Percentiles rank a stretch among this genome's conserved stretches.
These are phyloP conservation scores for Dactylella cylindrospora DNA, from an alignment of 2,329 filamentous ascomycete species.

Conservation along the genomic window DNA sequence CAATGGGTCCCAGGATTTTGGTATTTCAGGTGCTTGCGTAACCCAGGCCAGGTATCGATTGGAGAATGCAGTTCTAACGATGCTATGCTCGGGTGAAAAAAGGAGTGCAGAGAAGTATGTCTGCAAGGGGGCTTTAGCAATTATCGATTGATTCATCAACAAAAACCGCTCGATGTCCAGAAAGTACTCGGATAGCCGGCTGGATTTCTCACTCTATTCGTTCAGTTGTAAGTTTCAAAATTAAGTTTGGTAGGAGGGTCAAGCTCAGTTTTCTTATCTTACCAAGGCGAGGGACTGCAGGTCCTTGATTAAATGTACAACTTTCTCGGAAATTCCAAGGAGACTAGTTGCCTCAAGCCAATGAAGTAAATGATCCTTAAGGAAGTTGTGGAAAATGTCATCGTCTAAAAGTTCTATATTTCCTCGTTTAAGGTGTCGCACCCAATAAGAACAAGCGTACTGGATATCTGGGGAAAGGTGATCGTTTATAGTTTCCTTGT, in stretches of 20 bases:
- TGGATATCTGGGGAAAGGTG: conserved; percentile 50
- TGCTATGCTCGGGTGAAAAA: conserved; percentile 7
- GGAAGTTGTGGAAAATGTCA: not conserved
- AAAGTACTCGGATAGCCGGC: not conserved
- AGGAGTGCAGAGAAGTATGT: conserved; percentile 15
- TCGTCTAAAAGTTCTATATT: not conserved
- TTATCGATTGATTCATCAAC: conserved; percentile 4
- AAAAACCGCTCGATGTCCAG: conserved; percentile 12
- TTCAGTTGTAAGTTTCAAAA: not conserved
- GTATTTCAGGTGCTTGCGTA: not conserved
- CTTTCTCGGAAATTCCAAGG: not conserved
- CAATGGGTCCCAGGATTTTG: not conserved
- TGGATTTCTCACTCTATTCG: not conserved
- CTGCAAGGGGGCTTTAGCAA: conserved; percentile 12
- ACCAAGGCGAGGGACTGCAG: conserved; percentile 1
- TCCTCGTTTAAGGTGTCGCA: conserved; percentile 5
- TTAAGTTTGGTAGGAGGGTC: not conserved
- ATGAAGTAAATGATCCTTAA: conserved; percentile 12
- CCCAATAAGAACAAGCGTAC: conserved; percentile 46
- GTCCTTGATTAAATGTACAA: not conserved
- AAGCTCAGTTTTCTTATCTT: conserved; percentile 1
- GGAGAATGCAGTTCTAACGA: conserved; percentile 4
- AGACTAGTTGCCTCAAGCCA: conserved; percentile 20
- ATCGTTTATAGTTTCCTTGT: conserved; percentile 45
- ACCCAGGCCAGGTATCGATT: conserved; percentile 1